Evolutionary conservation across 2,329 filamentous ascomycete genomes (phyloP).

Genomic region (Nothomitra cinnamomea): DNA sequence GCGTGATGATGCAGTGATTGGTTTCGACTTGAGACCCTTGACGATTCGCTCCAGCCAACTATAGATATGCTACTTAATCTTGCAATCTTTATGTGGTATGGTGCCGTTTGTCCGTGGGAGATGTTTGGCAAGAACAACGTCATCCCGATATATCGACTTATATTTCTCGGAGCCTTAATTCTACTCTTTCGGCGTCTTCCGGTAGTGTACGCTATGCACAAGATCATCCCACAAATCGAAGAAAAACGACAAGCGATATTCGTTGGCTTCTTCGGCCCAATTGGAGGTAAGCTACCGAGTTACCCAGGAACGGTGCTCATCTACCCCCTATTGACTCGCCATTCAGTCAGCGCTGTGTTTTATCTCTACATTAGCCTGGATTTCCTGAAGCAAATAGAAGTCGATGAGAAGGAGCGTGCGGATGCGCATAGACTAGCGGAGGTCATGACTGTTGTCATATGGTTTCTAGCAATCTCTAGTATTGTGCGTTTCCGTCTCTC

Average conservation of each 20-base stretch:
- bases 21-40: slow-evolving; percentile 77
- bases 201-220: slow-evolving; percentile 56
- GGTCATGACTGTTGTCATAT: slow-evolving; percentile 54
- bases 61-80: slow-evolving; percentile 92
- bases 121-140: slow-evolving; percentile 49
- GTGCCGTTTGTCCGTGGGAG: slow-evolving; percentile 68
- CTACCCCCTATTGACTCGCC: neutral
- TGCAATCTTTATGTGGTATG: slow-evolving; percentile 79
- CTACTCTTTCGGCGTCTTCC: slow-evolving; percentile 64
- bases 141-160: slow-evolving; percentile 55
- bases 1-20: slow-evolving; percentile 43
- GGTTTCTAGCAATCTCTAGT: slow-evolving; percentile 73
- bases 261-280: slow-evolving; percentile 84
- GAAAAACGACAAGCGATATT: slow-evolving; percentile 60
- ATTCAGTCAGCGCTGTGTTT: slow-evolving; percentile 64
- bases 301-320: neutral
- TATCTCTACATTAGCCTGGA: slow-evolving; percentile 72
- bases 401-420: slow-evolving; percentile 40
- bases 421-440: slow-evolving; percentile 53
- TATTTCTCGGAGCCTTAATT: slow-evolving; percentile 58
- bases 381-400: slow-evolving; percentile 44
- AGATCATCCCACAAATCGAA: slow-evolving; percentile 63
- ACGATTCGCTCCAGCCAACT: slow-evolving; percentile 85
- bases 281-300: slow-evolving; percentile 32
- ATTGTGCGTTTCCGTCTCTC: slow-evolving; percentile 38